Evolutionary conservation across 805 yeast species (phyloP), one percentile per base, ranked within the genome.

Genomic region (Candida nitratophila): DNA sequence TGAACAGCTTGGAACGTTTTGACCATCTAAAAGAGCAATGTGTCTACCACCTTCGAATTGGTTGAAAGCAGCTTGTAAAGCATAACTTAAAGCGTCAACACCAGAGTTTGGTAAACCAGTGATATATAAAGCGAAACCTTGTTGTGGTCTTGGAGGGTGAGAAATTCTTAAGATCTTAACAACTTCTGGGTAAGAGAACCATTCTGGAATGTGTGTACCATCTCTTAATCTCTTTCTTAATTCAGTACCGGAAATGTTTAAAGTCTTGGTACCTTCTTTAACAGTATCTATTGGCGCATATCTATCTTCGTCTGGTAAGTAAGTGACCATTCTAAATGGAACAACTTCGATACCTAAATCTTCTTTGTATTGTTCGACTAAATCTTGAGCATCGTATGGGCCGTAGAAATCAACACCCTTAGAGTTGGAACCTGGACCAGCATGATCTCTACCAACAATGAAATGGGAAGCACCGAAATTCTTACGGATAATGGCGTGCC

Each of bases 181-280:
- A 43, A 91, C 96, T 66, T 90, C 97, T 3, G 96, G 96, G 68
- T 90, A 90, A 5, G 96, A 87, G 68, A 91, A 90, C 98, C 98
- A 90, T 61, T 79, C 93, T 50, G 98, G 98, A 54, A 90, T 91
- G 49, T 83, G 83, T 37, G 83, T 74, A 47, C 97, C 97, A 48
- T 82, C 84, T 70, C 81, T 82, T 61, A 90, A 77, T 53, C 91
- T 80, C 65, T 83, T 81, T 69, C 97, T 82, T 59, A 91, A 77
- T 69, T 90, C 96, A 29, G 98, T 90, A 57, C 98, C 98, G 15
- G 96, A 87, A 38, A 63, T 62, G 66, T 89, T 90, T 47, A 91
- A 79, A 22, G 98, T 91, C 66, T 78, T 82, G 47, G 81, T 80
- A 44, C 82, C 81, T 37, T 78, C 71, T 52, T 88, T 86, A 47